phyloP scores from a whole-genome alignment of 1,284 basidiomycete species.

The Kalmanozyma brasiliensis region DNA sequence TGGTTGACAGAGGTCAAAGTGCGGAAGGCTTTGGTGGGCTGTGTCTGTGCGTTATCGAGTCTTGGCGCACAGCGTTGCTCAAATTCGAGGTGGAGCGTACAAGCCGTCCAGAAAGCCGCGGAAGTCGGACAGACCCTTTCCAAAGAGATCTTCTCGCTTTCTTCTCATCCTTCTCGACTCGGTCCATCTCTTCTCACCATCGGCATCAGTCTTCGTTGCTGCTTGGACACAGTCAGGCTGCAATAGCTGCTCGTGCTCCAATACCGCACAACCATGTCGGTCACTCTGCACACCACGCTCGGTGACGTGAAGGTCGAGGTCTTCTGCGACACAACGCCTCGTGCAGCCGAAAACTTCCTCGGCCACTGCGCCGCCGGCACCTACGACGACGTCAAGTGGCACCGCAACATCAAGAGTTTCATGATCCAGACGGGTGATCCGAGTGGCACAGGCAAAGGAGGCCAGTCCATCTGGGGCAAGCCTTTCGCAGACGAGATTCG shows the following conservation, averaged over 20 bases:
- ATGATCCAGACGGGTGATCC: conserved; percentile 98
- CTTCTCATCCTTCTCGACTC: conserved; percentile 1
- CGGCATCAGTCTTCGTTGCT: too few relatives aligned
- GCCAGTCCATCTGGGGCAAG: conserved; percentile 91
- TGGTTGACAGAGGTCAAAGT: neutral
- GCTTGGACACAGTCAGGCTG: too few relatives aligned
- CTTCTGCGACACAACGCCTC: conserved; percentile 95
- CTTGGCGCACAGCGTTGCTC: too few relatives aligned
- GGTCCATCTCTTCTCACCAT: neutral
- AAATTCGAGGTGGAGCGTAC: conserved; percentile 19
- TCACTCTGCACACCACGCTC: conserved; percentile 90
- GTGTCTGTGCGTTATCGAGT: conserved; percentile 13
- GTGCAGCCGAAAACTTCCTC: conserved; percentile 96
- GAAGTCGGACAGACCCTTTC: conserved; percentile 24
- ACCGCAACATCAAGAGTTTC: conserved; percentile 74
- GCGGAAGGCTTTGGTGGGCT: neutral
- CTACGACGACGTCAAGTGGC: conserved; percentile 88
- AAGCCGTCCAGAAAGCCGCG: conserved; percentile 2
- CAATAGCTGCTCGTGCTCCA: neutral
- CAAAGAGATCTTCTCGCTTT: conserved; percentile 2
- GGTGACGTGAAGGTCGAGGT: conserved; percentile 96
- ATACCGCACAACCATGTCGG: conserved; percentile 75
- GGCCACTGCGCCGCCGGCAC: conserved; percentile 89
- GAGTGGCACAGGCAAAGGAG: conserved; percentile 92
- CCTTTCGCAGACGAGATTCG: conserved; percentile 94